Evolutionary conservation across 1,284 basidiomycete genomes (phyloP).

Genomic region (Melampsora americana): DNA sequence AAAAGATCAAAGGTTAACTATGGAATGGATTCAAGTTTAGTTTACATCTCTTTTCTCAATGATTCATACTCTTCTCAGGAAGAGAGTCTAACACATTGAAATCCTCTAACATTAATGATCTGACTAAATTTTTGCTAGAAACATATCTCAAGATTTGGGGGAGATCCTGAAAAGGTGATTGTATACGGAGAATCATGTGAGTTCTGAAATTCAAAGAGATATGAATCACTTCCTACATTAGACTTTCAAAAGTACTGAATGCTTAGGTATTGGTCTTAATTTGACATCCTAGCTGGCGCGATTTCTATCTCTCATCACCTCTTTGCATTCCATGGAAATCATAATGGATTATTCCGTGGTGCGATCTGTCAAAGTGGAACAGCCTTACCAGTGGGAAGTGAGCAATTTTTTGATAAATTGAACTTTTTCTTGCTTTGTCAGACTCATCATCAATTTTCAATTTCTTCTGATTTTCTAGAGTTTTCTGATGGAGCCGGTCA

Average conservation of each 20-base stretch:
- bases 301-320: conserved; percentile 42
- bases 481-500: conserved; percentile 40
- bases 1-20: conserved; percentile 50
- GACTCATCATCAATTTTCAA: not conserved
- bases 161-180: conserved; percentile 53
- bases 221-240: too few relatives aligned
- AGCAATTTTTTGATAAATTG: too few relatives aligned
- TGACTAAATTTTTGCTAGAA: conserved; percentile 44
- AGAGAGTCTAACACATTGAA: not conserved
- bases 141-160: conserved; percentile 54
- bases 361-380: conserved; percentile 41
- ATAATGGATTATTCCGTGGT: conserved; percentile 30
- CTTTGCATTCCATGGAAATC: conserved; percentile 21
- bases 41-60: not conserved
- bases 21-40: conserved; percentile 46
- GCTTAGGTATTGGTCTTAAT: not conserved
- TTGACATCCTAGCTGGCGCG: conserved; percentile 18
- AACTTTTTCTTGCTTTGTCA: not conserved
- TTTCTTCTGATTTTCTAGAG: not conserved
- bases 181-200: conserved; percentile 46
- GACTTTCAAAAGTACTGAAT: too few relatives aligned
- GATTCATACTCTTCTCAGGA: not conserved
- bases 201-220: too few relatives aligned
- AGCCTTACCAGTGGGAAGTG: conserved; percentile 20
- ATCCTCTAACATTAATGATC: not conserved